Conservation (phyloP, 2,329 filamentous ascomycete species). For the Aspergillus quadrilineatus region DNA sequence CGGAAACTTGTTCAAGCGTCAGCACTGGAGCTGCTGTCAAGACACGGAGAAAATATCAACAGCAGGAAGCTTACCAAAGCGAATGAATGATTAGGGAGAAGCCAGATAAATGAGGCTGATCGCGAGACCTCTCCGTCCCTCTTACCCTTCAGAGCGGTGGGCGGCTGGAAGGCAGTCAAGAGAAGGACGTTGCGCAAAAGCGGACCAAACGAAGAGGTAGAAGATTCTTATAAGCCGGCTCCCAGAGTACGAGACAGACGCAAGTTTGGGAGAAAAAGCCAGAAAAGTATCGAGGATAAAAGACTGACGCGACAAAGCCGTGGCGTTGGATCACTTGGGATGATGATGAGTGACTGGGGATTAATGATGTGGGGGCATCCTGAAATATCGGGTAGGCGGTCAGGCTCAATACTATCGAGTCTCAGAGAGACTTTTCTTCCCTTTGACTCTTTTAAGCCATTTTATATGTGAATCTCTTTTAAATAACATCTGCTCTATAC, state of each 20-base stretch:
- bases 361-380: constrained; percentile 13
- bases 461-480: neutral
- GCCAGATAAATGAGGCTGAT: neutral
- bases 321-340: constrained; percentile 22
- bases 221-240: neutral
- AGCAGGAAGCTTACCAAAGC: neutral
- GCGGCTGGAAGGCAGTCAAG: neutral
- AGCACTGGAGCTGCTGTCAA: neutral
- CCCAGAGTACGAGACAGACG: neutral
- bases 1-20: neutral
- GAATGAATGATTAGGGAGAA: neutral
- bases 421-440: neutral
- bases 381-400: constrained; percentile 17
- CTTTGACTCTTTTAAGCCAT: neutral
- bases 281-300: constrained; percentile 1
- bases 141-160: constrained; percentile 9
- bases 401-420: neutral
- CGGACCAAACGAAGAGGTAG: neutral
- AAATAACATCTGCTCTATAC: too few relatives aligned
- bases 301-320: constrained; percentile 16
- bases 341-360: constrained; percentile 11
- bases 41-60: neutral
- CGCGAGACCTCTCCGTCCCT: neutral
- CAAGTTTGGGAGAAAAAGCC: constrained; percentile 4
- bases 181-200: neutral